Base-by-base conservation (phyloP, 805 yeast species). In the Hanseniaspora meyeri region DNA sequence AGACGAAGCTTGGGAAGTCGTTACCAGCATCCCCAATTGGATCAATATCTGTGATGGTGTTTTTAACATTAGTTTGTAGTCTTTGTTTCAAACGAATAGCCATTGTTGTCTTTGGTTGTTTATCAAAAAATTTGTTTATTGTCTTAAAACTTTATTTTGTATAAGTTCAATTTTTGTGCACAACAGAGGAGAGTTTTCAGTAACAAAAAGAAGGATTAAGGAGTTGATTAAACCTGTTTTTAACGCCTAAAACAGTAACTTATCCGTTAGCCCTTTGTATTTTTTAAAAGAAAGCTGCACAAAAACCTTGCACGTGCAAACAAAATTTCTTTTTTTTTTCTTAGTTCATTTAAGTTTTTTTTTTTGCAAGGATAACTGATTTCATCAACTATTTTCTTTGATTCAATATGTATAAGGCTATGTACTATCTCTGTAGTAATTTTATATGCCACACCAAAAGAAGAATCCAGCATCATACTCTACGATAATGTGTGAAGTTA, bases 1-100 rank as follows among this genome's bases (percentile, higher is more conserved):
- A 31, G 1, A 53, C 34, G 39, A 53, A 53, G 11, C 34, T 46
- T 29, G 56, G 56, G 17, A 52, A 34, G 37, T 52, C 56, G 11
- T 52, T 52, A 2, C 56, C 56, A 16, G 42, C 37, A 1, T 36
- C n/a, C 12, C 20, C 16, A 20, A 52, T 36, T 8, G 56, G 45
- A 45, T 52, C 56, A 4, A 52, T 12, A 17, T 52, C 56, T 11
- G 31, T 38, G 20, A 52, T 36, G 19, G 50, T 38, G 17, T 29
- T 43, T 29, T 38, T 52, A n/a, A 7, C 14, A 31, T 52, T 43
- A 7, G 50, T 45, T 4, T 31, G 19, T 17, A 47, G 24, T 45
- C 56, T 45, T 29, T 45, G 37, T 29, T 40, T 31, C 9, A 29
- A 14, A n/a, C 50, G 36, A 3, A 52, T 37, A 10, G 39, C 56